Conservation (phyloP, 2,329 filamentous ascomycete genomes). For the Calonectria pauciramosa region DNA sequence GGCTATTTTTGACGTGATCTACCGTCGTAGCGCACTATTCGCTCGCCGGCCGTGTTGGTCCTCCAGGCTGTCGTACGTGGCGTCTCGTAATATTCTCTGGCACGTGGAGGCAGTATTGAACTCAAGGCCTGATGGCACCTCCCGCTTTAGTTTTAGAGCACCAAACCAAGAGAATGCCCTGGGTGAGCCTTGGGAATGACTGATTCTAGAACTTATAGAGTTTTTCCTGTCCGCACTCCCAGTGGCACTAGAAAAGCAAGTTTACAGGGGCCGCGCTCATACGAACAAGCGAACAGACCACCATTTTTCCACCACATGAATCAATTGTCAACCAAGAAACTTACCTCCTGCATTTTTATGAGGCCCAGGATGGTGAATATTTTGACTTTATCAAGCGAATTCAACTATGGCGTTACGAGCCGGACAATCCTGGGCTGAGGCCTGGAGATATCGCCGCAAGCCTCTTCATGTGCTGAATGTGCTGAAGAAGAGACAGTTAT, state of each 20-base stretch:
- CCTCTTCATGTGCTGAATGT: neutral
- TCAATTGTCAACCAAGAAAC: neutral
- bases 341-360: neutral
- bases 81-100: neutral
- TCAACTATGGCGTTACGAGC: neutral
- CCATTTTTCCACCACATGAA: constrained; percentile 3
- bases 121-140: neutral
- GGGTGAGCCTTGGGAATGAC: neutral
- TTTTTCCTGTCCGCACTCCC: constrained; percentile 1
- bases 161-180: neutral
- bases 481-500: neutral
- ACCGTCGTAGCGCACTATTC: neutral
- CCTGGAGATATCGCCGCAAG: neutral
- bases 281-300: neutral
- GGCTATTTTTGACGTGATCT: neutral
- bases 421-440: neutral
- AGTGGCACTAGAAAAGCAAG: neutral
- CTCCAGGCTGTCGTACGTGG: neutral
- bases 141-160: neutral
- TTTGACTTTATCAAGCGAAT: neutral
- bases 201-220: neutral
- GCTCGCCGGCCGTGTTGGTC: neutral
- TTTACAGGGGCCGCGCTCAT: neutral
- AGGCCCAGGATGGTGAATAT: neutral
- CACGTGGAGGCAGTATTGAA: neutral